Percentiles rank a stretch among this genome's conserved stretches.
Evolutionary conservation across 23 red algal species (phyloP).

Genomic region (Agarophyton chilense): DNA sequence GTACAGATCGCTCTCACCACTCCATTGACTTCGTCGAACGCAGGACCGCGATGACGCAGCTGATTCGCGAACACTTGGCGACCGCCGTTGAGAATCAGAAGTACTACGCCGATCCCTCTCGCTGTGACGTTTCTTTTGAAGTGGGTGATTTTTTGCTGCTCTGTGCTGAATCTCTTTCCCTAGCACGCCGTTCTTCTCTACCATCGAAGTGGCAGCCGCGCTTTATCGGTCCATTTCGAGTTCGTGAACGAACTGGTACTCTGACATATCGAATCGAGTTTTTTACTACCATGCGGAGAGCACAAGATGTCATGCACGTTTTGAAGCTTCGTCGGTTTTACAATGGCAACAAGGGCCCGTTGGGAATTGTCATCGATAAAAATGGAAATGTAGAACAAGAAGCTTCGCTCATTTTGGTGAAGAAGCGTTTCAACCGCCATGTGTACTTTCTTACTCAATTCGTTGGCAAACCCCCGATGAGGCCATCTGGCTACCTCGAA

Average conservation of each 20-base stretch:
- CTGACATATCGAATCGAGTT: background rate
- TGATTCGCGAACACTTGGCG: conserved; percentile 8
- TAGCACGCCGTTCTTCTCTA: too few species aligned
- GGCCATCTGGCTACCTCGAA: background rate
- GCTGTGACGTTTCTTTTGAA: background rate
- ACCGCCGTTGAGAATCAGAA: background rate
- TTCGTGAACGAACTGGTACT: background rate
- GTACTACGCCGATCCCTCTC: conserved; percentile 4
- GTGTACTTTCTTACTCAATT: background rate
- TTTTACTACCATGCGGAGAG: background rate
- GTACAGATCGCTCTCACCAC: background rate
- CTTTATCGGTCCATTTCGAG: background rate
- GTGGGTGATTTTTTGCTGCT: background rate
- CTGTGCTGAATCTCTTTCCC: too few species aligned
- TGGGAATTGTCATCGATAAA: background rate
- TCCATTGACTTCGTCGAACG: background rate
- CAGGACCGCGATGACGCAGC: background rate
- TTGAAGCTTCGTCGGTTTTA: too few species aligned
- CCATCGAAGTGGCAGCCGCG: background rate
- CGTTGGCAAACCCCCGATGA: background rate
- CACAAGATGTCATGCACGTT: background rate
- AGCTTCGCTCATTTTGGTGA: background rate
- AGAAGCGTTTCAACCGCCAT: background rate
- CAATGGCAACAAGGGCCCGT: conserved; percentile 2
- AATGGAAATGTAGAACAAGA: background rate